phyloP scores from a whole-genome alignment of 2,329 filamentous ascomycete species.

The Nothophoma quercina region DNA sequence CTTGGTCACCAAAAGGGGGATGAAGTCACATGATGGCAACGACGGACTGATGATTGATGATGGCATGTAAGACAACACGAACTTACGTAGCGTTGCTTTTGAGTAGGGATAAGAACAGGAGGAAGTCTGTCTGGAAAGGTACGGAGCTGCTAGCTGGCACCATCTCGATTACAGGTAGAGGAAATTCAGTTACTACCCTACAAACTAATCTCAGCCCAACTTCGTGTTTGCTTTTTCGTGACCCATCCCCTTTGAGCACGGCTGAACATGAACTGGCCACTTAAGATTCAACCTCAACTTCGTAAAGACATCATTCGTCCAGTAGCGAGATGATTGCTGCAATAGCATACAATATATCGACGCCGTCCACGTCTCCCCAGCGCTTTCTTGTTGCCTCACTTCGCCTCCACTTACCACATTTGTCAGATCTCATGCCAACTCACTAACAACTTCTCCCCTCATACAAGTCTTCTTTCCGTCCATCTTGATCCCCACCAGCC shows the following conservation, averaged over 20 bases:
- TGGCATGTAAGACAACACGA: slow-evolving; percentile 14
- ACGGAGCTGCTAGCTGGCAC: slow-evolving; percentile 10
- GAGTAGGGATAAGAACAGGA: neutral
- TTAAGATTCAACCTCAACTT: neutral
- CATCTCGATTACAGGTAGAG: slow-evolving; percentile 16
- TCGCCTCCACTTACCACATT: neutral
- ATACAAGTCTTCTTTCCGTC: neutral
- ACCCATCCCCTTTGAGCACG: neutral
- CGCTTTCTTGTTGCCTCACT: neutral
- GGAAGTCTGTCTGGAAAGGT: slow-evolving; percentile 13
- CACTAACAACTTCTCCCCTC: neutral
- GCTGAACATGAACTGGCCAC: neutral
- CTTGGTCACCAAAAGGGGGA: slow-evolving; percentile 11
- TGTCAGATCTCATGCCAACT: neutral
- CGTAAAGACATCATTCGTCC: neutral
- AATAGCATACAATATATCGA: neutral
- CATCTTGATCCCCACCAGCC: neutral
- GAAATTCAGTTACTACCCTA: slow-evolving; percentile 10
- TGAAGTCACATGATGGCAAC: slow-evolving; percentile 4
- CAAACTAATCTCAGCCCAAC: neutral
- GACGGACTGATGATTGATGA: slow-evolving; percentile 17
- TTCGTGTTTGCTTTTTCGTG: slow-evolving; percentile 1
- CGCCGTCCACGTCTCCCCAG: neutral
- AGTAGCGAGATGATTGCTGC: neutral
- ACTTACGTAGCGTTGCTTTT: slow-evolving; percentile 16